Conservation (phyloP, 371 early-diverging fungal genomes). For the Mucor lusitanicus region DNA sequence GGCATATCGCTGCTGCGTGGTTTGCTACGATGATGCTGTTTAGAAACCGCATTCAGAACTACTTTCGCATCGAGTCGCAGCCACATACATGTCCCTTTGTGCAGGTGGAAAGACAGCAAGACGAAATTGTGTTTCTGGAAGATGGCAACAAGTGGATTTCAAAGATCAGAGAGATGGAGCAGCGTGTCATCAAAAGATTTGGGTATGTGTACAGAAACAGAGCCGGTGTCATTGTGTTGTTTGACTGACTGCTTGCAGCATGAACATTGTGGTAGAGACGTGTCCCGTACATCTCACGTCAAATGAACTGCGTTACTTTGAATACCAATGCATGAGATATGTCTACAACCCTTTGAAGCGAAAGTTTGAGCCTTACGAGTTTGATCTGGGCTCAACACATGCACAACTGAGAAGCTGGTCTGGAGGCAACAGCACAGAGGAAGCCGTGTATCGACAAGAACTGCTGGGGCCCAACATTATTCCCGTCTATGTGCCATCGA, state of each 20-base stretch:
- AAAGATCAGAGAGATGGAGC: constrained; percentile 32
- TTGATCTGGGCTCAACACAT: constrained; percentile 54
- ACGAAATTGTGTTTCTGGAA: constrained; percentile 51
- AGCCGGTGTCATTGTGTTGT: neutral
- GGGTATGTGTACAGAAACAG: constrained; percentile 3
- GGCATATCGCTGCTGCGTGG: constrained; percentile 70
- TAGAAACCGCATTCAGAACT: constrained; percentile 51
- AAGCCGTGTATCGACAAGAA: constrained; percentile 54
- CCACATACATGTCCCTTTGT: constrained; percentile 53
- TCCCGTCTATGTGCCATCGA: constrained; percentile 53
- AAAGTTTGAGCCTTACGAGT: constrained; percentile 56
- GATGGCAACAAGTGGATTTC: constrained; percentile 38
- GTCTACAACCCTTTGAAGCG: constrained; percentile 48
- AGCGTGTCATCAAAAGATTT: constrained; percentile 3
- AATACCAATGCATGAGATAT: constrained; percentile 72
- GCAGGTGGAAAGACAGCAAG: constrained; percentile 64
- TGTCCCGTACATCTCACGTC: constrained; percentile 42
- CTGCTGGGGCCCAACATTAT: constrained; percentile 69
- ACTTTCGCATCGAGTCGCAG: constrained; percentile 57
- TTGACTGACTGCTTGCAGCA: neutral
- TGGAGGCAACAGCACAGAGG: constrained; percentile 48
- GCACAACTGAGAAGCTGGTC: constrained; percentile 46
- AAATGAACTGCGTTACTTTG: constrained; percentile 60
- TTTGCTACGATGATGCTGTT: constrained; percentile 48
- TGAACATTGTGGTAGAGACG: constrained; percentile 45